Base-by-base conservation (phyloP, 495 filamentous ascomycete species). In the Thermochaetoides thermophila region DNA sequence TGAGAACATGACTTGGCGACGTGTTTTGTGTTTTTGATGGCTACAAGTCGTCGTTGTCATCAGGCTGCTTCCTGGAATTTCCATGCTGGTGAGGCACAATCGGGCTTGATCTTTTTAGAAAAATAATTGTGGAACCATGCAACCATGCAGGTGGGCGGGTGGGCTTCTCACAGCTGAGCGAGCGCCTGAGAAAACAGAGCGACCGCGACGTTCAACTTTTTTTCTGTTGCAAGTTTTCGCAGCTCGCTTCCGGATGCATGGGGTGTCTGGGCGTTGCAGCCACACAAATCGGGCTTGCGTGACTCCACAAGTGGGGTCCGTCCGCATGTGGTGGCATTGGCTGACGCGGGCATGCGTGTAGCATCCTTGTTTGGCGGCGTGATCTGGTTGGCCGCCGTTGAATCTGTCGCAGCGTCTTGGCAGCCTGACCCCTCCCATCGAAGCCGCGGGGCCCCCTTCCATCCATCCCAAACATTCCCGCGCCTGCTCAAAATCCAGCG, bases 251-350 rank as follows among this genome's bases (percentile, higher is more conserved):
- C 31, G 17, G 35, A 10, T 42, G 38, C 42, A 41, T 44, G 42
- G 32, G 29, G 17, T 12, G 29, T 13, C 22, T 17, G 18, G 21
- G 27, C 27, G 17, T n/a, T 23, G 40, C 29, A 31, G 26, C 40
- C 35, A 38, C 30, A 43, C 40, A 35, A 14, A 40, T 40, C 13
- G 38, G 16, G 17, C 13, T 3, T 11, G 5, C 3, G 3, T 12
- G 19, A 22, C 33, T 32, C 26, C 35, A 35, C 13, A 19, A 31
- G 13, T 30, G 36, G 45, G 45, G 41, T 42, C 29, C 46, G 45
- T 54, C 52, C 51, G 48, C 48, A 48, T 39, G 45, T 49, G 51
- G 45, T 38, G 37, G 11, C 19, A 16, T 17, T 33, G n/a, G 32
- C 12, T 11, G 8, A 15, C 13, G 29, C 34, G 15, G 25, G 24